These are phyloP conservation scores for Mucor lusitanicus DNA, from an alignment of 371 early-diverging fungal genomes.

Conservation along the genomic window DNA sequence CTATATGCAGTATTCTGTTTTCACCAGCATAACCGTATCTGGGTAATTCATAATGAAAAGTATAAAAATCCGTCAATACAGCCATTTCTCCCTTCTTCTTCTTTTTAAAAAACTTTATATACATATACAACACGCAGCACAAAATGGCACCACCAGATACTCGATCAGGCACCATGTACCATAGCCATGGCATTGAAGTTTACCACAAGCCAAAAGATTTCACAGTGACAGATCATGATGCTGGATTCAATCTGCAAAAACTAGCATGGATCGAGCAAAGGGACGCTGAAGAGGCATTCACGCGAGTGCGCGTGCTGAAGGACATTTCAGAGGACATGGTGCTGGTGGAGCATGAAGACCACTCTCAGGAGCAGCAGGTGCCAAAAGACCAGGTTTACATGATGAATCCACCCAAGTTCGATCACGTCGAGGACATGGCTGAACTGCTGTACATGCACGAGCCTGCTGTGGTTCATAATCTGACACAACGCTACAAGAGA, in stretches of 20 bases:
- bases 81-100: neutral
- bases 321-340: slow-evolving; percentile 7
- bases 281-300: slow-evolving; percentile 3
- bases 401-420: slow-evolving; percentile 99
- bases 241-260: slow-evolving; percentile 25
- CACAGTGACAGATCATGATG: slow-evolving; percentile 11
- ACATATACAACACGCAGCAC: neutral
- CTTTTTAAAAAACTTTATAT: neutral
- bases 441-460: slow-evolving; percentile 98
- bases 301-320: slow-evolving; percentile 2
- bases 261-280: slow-evolving; percentile 20
- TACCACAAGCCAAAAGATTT: slow-evolving; percentile 15
- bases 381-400: slow-evolving; percentile 78
- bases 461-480: slow-evolving; percentile 97
- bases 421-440: slow-evolving; percentile 98
- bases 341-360: slow-evolving; percentile 20
- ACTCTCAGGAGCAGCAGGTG: slow-evolving; percentile 16
- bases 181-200: slow-evolving; percentile 28
- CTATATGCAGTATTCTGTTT: slow-evolving; percentile 6
- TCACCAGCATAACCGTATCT: slow-evolving; percentile 2
- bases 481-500: slow-evolving; percentile 88
- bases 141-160: slow-evolving; percentile 19
- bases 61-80: neutral
- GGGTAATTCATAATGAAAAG: neutral
- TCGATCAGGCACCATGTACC: slow-evolving; percentile 1